Percentiles rank a stretch among this genome's conserved stretches.
phyloP scores from a whole-genome alignment of 2,329 filamentous ascomycete species.

The Gaeumannomyces sp. region DNA sequence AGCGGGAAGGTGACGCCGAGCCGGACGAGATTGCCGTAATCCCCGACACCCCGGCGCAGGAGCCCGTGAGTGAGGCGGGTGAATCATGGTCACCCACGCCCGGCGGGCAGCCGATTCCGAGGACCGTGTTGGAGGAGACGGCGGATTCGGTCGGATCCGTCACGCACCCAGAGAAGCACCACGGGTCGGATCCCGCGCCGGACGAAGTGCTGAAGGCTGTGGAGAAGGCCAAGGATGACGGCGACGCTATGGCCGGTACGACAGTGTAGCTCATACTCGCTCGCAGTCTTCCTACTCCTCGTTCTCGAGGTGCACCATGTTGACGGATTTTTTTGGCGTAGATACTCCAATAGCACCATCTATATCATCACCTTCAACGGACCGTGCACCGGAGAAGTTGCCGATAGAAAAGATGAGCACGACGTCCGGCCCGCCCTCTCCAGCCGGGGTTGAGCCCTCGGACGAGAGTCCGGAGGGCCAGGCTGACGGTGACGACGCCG shows the following conservation, averaged over 20 bases:
- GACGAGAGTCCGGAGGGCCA: conserved; percentile 12
- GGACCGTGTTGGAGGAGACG: conserved; percentile 48
- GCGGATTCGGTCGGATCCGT: conserved; percentile 37
- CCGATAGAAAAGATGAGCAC: background rate
- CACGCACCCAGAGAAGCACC: conserved; percentile 38
- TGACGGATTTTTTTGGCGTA: conserved; percentile 29
- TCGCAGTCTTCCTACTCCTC: conserved; percentile 14
- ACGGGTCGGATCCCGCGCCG: conserved; percentile 45
- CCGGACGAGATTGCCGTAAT: conserved; percentile 55
- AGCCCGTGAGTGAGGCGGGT: conserved; percentile 20
- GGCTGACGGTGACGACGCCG: conserved; percentile 28
- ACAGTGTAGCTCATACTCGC: conserved; percentile 23
- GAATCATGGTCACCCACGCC: conserved; percentile 23
- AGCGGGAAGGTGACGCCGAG: conserved; percentile 49
- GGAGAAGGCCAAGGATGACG: conserved; percentile 29
- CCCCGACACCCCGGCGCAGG: conserved; percentile 21
- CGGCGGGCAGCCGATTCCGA: conserved; percentile 37
- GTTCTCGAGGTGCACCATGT: conserved; percentile 19
- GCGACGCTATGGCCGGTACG: conserved; percentile 28
- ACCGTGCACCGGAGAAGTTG: background rate
- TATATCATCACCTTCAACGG: background rate
- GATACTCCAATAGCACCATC: conserved; percentile 30
- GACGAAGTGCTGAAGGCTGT: conserved; percentile 44
- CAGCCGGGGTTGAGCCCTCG: conserved; percentile 2
- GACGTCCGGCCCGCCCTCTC: conserved; percentile 1